Conservation (phyloP, 441 rosid genomes). For the Rhodomyrtus psidioides region DNA sequence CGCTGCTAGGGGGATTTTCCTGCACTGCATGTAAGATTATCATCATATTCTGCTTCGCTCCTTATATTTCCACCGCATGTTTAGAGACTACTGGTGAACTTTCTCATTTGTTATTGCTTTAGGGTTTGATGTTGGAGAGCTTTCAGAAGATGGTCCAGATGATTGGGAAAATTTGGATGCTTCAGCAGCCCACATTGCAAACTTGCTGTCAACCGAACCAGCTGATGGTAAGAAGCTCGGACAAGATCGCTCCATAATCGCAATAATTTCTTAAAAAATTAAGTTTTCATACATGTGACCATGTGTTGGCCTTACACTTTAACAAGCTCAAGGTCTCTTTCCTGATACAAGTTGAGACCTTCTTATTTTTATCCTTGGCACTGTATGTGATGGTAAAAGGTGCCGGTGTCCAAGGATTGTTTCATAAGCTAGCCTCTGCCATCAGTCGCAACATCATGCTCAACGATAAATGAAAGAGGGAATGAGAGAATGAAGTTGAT, state of each 20-base stretch:
- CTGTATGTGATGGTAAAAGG: not conserved
- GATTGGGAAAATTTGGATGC: conserved; percentile 12
- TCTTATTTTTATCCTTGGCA: not conserved
- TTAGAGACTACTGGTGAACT: not conserved
- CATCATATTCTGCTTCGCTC: not conserved
- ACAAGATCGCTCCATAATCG: not conserved
- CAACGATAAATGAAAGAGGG: not conserved
- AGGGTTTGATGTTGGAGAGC: conserved; percentile 15
- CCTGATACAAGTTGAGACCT: not conserved
- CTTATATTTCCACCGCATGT: not conserved
- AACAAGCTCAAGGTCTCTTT: not conserved
- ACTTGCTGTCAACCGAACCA: conserved; percentile 8
- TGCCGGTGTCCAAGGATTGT: not conserved
- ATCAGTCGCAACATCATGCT: not conserved
- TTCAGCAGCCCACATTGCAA: conserved; percentile 14
- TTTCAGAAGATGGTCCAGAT: conserved; percentile 4
- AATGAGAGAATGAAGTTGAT: not conserved
- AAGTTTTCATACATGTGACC: not conserved
- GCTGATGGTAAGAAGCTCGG: conserved; percentile 1
- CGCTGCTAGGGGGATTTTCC: conserved; percentile 42
- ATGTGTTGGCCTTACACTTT: not conserved
- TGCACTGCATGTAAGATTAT: conserved; percentile 48
- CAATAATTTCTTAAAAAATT: not conserved
- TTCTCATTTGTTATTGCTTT: not conserved
- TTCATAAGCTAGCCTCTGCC: not conserved